Evolutionary conservation across 257 asterid species (phyloP).

Genomic region (Pogostemon cablin): DNA sequence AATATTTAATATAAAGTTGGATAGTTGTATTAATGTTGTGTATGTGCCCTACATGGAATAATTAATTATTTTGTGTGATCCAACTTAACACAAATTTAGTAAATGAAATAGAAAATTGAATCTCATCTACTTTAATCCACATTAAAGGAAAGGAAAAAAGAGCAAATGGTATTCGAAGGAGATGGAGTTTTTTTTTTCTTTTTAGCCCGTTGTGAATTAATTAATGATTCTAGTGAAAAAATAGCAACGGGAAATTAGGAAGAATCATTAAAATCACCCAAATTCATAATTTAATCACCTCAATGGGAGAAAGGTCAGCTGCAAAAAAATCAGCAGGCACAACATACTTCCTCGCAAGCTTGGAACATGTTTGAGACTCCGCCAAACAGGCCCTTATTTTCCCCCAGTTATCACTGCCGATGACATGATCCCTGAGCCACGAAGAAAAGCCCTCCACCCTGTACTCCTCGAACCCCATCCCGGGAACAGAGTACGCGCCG

Average conservation of each 20-base stretch:
- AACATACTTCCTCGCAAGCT: conserved; percentile 47
- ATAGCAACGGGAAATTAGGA: neutral
- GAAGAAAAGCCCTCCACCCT: conserved; percentile 69
- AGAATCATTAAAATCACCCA: neutral
- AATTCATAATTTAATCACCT: conserved; percentile 42
- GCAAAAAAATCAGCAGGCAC: conserved; percentile 71
- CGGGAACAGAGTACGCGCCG: conserved; percentile 67
- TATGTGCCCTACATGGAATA: no score
- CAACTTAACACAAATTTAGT: no score
- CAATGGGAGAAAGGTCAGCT: conserved; percentile 77
- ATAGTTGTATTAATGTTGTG: no score
- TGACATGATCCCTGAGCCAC: conserved; percentile 73
- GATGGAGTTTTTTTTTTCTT: no score
- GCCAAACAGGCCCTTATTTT: conserved; percentile 86
- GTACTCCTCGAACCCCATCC: conserved; percentile 62
- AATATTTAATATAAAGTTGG: no score
- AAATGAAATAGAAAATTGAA: no score
- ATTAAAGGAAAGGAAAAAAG: no score
- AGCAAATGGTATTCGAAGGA: no score
- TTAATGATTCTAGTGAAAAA: neutral
- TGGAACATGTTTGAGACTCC: conserved; percentile 60
- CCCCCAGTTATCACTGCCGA: conserved; percentile 62
- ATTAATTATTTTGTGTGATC: no score
- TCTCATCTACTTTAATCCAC: no score
- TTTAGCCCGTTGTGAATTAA: no score